Evolutionary conservation across 768 basidiomycete genomes (phyloP), one percentile per base, ranked within the genome.

Genomic region (Suillus americanus): DNA sequence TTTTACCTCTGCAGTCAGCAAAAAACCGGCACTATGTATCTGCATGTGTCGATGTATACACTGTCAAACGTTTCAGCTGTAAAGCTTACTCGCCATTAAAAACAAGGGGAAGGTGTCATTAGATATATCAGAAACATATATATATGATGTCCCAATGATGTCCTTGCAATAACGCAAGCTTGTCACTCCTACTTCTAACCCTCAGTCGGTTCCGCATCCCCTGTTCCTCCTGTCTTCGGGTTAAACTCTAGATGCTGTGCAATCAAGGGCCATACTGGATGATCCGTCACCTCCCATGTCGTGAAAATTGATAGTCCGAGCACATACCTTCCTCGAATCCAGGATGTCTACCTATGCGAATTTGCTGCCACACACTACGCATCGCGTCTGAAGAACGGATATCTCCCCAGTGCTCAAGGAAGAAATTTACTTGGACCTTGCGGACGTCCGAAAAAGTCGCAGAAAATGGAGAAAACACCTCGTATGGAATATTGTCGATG

Each of bases 401-500:
- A 37, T 92, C 89, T 45, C 82, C 78, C 94, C 94, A 96, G 70
- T 94, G 88, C 48, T 85, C 82, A 54, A 94, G 77, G 80, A 94
- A 94, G 78, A 85, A 93, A 41, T 85, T 84, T 18, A 95, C 83
- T 74, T 95, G 87, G 37, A 91, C 90, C 83, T 90, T 91, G 60
- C 93, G 82, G 33, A 96, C 87, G 51, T 91, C 89, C 61, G 90
- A 88, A 69, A 92, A 95, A 0, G 88, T 86, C 6, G 90, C 89
- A 6, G 91, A 88, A 77, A 96, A 95, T 0, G 89, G 86, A 13
- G 90, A 92, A 72, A 96, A 96, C 43, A 91, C 88, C 73, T 96
- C 94, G 68, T 90, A 88, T 2, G 91, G 89, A 60, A 95, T 89
- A 74, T 94, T 95, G 16, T 90, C 85, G 14, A 90, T 85, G 0